Percentiles rank a stretch among this genome's conserved stretches.
Conservation (phyloP, 2,329 filamentous ascomycete species). For the Calonectria honghensis region DNA sequence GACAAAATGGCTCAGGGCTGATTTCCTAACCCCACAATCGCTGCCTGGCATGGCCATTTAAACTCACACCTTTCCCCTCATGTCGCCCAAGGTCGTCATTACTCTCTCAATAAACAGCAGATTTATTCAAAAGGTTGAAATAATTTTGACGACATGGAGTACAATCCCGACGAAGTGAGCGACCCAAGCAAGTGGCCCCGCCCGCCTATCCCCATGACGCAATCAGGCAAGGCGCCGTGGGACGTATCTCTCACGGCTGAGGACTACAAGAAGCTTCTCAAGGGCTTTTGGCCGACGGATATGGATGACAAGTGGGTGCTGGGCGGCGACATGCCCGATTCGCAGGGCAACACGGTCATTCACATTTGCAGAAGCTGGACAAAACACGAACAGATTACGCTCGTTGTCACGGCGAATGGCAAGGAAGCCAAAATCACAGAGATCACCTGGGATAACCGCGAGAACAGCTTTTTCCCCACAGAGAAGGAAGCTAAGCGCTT, state of each 20-base stretch:
- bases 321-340: not conserved
- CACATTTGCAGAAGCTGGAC: conserved; percentile 5
- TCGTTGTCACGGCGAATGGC: not conserved
- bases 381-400: not conserved
- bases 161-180: not conserved
- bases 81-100: not conserved
- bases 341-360: not conserved
- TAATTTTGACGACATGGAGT: not conserved
- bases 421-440: not conserved
- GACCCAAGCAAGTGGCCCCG: not conserved
- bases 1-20: not conserved
- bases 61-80: not conserved
- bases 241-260: not conserved
- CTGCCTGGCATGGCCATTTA: not conserved
- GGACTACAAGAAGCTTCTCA: not conserved
- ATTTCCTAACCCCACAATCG: not conserved
- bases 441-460: not conserved
- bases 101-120: not conserved
- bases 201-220: not conserved
- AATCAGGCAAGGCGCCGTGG: not conserved
- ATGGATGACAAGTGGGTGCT: not conserved
- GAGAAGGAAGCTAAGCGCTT: not conserved
- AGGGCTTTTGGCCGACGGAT: not conserved
- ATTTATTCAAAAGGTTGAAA: not conserved
- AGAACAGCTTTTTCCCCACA: not conserved